Evolutionary conservation across 108 stramenopile species (phyloP), one percentile per base, ranked within the genome.

Genomic region (Poteriospumella lacustris): DNA sequence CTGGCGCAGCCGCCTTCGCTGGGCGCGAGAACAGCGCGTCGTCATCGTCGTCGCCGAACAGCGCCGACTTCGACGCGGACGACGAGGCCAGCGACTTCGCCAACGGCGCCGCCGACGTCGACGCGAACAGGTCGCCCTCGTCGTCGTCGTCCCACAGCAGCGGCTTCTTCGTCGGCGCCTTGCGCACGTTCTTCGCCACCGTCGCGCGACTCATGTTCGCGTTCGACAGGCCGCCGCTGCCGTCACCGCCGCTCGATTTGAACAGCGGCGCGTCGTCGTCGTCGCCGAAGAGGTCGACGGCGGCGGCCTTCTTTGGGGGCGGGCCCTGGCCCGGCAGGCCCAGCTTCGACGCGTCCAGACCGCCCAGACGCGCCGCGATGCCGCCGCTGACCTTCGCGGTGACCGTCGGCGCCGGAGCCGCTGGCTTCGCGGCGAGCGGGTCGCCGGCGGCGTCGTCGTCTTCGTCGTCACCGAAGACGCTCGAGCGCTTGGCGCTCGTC

Each of bases 31-130:
- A 68, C 64, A 68, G 40, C 12, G 19, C 70, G 31, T 73, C 70
- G 41, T 73, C 70, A 38, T 73, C 70, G 41, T 73, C 70, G 31
- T 42, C 70, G 70, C 38, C 38, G 36, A 73, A 38, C 5, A 42
- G 36, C 28, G 3, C n/a, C n/a, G n/a, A n/a, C n/a, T n/a, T n/a
- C n/a, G n/a, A n/a, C n/a, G n/a, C n/a, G n/a, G n/a, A n/a, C n/a
- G n/a, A n/a, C n/a, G n/a, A n/a, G n/a, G n/a, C n/a, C n/a, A n/a
- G n/a, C n/a, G n/a, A n/a, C n/a, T n/a, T n/a, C n/a, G n/a, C n/a
- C n/a, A n/a, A n/a, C n/a, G n/a, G n/a, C n/a, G n/a, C n/a, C n/a
- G n/a, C n/a, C n/a, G n/a, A n/a, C n/a, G n/a, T n/a, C n/a, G n/a
- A n/a, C n/a, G n/a, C n/a, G n/a, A n/a, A n/a, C n/a, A n/a, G n/a